Evolutionary conservation across 2,329 filamentous ascomycete genomes (phyloP).

Genomic region (Fusarium abutilonis): DNA sequence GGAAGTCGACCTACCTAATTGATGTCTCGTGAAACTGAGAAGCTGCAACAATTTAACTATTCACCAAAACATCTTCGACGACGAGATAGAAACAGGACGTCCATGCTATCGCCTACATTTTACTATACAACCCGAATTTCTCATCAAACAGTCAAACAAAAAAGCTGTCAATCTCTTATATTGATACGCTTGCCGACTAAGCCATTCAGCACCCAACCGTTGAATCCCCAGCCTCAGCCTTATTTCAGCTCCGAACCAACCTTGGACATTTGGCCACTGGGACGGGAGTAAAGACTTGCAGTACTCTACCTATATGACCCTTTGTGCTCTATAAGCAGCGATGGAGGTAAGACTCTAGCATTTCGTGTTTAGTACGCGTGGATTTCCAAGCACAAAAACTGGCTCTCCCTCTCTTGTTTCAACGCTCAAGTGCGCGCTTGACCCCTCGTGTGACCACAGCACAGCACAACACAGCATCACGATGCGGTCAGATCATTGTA

Average conservation of each 20-base stretch:
- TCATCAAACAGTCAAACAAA: constrained; percentile 7
- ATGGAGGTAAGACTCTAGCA: constrained; percentile 38
- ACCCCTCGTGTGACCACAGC: constrained; percentile 27
- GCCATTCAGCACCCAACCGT: constrained; percentile 16
- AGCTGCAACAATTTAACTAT: background rate
- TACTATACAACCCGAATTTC: background rate
- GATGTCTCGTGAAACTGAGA: background rate
- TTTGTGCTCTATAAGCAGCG: constrained; percentile 2
- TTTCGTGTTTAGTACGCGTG: constrained; percentile 5
- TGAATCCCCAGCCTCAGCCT: constrained; percentile 32
- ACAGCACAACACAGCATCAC: background rate
- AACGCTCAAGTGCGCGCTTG: constrained; percentile 23
- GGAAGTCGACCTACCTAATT: background rate
- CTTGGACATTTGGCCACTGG: constrained; percentile 11
- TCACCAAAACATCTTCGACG: constrained; percentile 9
- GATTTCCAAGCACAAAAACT: background rate
- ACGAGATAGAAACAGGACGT: background rate
- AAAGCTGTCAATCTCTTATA: constrained; percentile 6
- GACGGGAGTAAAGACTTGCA: background rate
- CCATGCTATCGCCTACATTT: background rate
- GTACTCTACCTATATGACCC: background rate
- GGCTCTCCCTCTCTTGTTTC: constrained; percentile 1
- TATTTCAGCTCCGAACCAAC: constrained; percentile 9
- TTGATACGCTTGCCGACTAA: constrained; percentile 4
- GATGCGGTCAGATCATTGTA: constrained; percentile 16